Evolutionary conservation across 805 yeast species (phyloP).

Genomic region (Nakazawaea wyomingensis): DNA sequence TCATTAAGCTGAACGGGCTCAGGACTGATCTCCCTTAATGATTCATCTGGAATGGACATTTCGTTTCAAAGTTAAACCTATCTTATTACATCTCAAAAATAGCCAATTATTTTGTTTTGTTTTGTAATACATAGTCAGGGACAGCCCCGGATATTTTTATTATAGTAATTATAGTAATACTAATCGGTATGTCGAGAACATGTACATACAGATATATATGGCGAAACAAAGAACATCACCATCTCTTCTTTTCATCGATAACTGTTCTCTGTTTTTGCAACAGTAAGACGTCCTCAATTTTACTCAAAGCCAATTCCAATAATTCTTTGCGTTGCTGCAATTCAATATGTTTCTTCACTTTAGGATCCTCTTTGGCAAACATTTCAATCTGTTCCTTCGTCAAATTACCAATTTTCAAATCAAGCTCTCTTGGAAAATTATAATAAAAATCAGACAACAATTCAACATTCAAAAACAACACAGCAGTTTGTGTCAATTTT

Average conservation of each 20-base stretch:
- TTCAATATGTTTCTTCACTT: constrained; percentile 84
- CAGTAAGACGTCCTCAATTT: constrained; percentile 81
- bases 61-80: too few relatives aligned
- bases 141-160: not conserved
- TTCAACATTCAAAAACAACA: constrained; percentile 89
- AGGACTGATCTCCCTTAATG: not conserved
- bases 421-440: constrained; percentile 92
- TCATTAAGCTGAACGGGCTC: not conserved
- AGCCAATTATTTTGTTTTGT: constrained; percentile 1
- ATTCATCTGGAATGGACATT: too few relatives aligned
- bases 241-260: constrained; percentile 1
- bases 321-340: constrained; percentile 89
- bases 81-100: too few relatives aligned
- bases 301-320: constrained; percentile 74
- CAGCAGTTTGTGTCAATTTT: constrained; percentile 89
- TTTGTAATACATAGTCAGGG: not conserved
- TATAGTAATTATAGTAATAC: too few relatives aligned
- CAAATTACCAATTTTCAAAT: constrained; percentile 61
- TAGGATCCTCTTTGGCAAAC: constrained; percentile 94
- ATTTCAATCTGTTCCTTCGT: constrained; percentile 73
- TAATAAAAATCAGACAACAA: constrained; percentile 91
- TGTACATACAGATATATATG: too few relatives aligned
- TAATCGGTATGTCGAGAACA: too few relatives aligned
- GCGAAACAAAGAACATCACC: constrained; percentile 4
- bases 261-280: constrained; percentile 35